Percentiles rank a stretch among this genome's conserved stretches.
Evolutionary conservation across 1,284 basidiomycete genomes (phyloP).

Genomic region (Pterula multifida): DNA sequence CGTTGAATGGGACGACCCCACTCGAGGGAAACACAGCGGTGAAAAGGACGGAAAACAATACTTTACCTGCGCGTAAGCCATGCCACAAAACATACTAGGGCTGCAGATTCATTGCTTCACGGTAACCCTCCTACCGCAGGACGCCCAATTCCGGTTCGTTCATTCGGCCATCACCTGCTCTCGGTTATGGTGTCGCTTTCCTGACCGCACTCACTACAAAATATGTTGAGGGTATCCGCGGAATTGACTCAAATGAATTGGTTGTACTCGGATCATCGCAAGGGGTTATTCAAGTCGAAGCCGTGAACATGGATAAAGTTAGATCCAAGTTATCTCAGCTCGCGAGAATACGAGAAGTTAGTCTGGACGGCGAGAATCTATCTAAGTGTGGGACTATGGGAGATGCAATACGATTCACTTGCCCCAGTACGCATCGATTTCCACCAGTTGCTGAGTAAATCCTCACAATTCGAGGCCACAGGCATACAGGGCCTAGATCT

Average conservation of each 20-base stretch:
- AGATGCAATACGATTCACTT: slow-evolving; percentile 45
- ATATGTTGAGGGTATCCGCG: slow-evolving; percentile 57
- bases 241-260: slow-evolving; percentile 38
- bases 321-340: slow-evolving; percentile 58
- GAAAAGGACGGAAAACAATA: slow-evolving; percentile 67
- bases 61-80: slow-evolving; percentile 65
- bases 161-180: slow-evolving; percentile 47
- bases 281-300: slow-evolving; percentile 77
- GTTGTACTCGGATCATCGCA: slow-evolving; percentile 74
- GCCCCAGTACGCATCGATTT: slow-evolving; percentile 50
- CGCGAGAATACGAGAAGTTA: slow-evolving; percentile 61
- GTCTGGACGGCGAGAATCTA: slow-evolving; percentile 61
- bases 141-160: slow-evolving; percentile 57
- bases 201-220: slow-evolving; percentile 63
- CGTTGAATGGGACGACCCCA: slow-evolving; percentile 87
- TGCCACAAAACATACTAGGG: not conserved
- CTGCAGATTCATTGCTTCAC: slow-evolving; percentile 6
- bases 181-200: slow-evolving; percentile 61
- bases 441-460: slow-evolving; percentile 2
- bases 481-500: slow-evolving; percentile 76
- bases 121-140: slow-evolving; percentile 20
- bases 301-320: slow-evolving; percentile 73
- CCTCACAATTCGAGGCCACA: slow-evolving; percentile 21
- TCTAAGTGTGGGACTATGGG: slow-evolving; percentile 36
- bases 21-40: slow-evolving; percentile 82